These are phyloP conservation scores for Suillus brevipes DNA, from an alignment of 768 basidiomycete genomes.

Conservation along the genomic window DNA sequence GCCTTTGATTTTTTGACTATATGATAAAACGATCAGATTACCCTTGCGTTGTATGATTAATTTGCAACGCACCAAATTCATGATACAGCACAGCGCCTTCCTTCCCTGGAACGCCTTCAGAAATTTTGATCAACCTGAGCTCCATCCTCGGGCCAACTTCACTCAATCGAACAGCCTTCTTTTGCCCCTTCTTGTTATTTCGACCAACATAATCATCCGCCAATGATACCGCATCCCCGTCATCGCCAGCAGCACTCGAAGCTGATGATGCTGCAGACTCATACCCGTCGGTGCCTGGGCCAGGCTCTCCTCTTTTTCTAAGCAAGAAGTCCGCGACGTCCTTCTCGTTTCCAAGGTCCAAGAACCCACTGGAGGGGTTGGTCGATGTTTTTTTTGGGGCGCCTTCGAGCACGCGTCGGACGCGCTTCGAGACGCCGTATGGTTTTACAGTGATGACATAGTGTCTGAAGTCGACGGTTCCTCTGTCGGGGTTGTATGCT, in stretches of 20 bases:
- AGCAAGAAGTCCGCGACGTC: slow-evolving; percentile 96
- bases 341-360: slow-evolving; percentile 86
- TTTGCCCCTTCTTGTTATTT: slow-evolving; percentile 89
- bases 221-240: slow-evolving; percentile 75
- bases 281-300: slow-evolving; percentile 60
- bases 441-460: slow-evolving; percentile 95
- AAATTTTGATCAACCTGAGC: slow-evolving; percentile 87
- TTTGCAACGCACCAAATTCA: slow-evolving; percentile 71
- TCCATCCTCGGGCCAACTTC: slow-evolving; percentile 98
- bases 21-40: slow-evolving; percentile 9
- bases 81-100: slow-evolving; percentile 95
- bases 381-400: slow-evolving; percentile 31
- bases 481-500: slow-evolving; percentile 83
- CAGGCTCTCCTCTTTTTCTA: slow-evolving; percentile 60
- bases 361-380: slow-evolving; percentile 39
- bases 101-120: slow-evolving; percentile 90
- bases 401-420: slow-evolving; percentile 83
- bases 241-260: slow-evolving; percentile 83
- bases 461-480: slow-evolving; percentile 90
- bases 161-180: slow-evolving; percentile 86
- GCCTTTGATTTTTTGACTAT: slow-evolving; percentile 89
- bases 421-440: slow-evolving; percentile 89
- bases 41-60: slow-evolving; percentile 1
- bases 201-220: slow-evolving; percentile 94
- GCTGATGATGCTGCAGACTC: slow-evolving; percentile 81